A percentile compares a stretch with the other conserved stretches of the same genome.
These are phyloP conservation scores for Colletotrichum sansevieriae DNA, from an alignment of 2,329 filamentous ascomycete genomes.

Conservation along the genomic window DNA sequence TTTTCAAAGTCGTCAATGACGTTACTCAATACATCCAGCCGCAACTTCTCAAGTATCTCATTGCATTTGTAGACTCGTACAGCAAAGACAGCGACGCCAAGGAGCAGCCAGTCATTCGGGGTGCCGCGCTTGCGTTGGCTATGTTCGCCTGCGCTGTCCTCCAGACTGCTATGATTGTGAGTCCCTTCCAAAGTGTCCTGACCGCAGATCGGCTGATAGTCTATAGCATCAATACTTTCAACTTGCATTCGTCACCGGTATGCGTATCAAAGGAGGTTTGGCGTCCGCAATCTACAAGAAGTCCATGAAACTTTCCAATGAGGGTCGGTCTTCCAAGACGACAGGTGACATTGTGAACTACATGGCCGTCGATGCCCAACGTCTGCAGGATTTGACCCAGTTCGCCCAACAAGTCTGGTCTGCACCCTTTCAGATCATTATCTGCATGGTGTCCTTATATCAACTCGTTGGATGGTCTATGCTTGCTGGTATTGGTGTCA, in stretches of 20 bases:
- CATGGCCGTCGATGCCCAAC: slow-evolving; percentile 98
- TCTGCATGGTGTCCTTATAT: slow-evolving; percentile 97
- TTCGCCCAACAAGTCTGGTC: slow-evolving; percentile 97
- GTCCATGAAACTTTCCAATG: slow-evolving; percentile 89
- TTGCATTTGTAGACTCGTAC: slow-evolving; percentile 84
- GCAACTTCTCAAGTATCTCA: slow-evolving; percentile 86
- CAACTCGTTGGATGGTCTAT: slow-evolving; percentile 95
- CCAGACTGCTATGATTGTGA: slow-evolving; percentile 84
- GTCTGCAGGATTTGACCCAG: slow-evolving; percentile 93
- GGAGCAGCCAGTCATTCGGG: slow-evolving; percentile 82
- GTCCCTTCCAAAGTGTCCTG: slow-evolving; percentile 18
- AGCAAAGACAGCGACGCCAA: slow-evolving; percentile 61
- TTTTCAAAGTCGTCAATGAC: slow-evolving; percentile 94
- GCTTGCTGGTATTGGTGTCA: slow-evolving; percentile 93
- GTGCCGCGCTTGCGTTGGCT: slow-evolving; percentile 86
- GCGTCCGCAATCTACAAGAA: slow-evolving; percentile 95
- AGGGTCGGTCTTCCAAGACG: slow-evolving; percentile 88
- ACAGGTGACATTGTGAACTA: slow-evolving; percentile 99
- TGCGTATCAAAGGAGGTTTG: slow-evolving; percentile 93
- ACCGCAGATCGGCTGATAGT: slow-evolving; percentile 31
- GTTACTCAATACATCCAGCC: slow-evolving; percentile 89
- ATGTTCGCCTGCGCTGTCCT: slow-evolving; percentile 92
- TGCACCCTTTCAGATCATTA: slow-evolving; percentile 93
- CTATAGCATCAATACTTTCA: slow-evolving; percentile 93
- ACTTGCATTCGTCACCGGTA: slow-evolving; percentile 91